These are phyloP conservation scores for Stephania cephalantha DNA, from an alignment of 164 flowering plant genomes.

Conservation along the genomic window DNA sequence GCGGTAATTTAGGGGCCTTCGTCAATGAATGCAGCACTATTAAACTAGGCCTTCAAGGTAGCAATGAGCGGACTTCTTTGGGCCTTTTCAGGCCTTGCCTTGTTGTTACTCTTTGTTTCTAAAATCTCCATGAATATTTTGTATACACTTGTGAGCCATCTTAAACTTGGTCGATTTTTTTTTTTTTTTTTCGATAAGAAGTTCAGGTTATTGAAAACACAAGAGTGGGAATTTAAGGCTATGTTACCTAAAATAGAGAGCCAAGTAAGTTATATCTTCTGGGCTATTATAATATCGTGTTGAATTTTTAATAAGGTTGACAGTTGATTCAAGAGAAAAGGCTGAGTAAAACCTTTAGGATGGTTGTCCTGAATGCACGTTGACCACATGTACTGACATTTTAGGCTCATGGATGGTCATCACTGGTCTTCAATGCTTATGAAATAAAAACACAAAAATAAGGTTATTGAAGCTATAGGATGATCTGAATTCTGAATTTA, in stretches of 20 bases:
- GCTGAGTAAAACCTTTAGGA: neutral
- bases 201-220: no score
- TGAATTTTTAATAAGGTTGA: neutral
- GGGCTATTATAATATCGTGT: neutral
- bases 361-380: neutral
- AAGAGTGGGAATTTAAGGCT: neutral
- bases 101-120: no score
- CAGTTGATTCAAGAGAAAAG: neutral
- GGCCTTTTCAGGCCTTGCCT: no score
- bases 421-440: neutral
- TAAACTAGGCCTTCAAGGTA: no score
- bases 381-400: slow-evolving; percentile 1
- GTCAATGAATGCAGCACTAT: no score
- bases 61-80: no score
- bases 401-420: slow-evolving; percentile 1
- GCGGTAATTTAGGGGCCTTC: no score
- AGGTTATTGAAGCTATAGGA: neutral
- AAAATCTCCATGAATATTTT: no score
- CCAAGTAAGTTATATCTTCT: neutral
- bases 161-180: no score
- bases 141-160: no score
- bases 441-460: neutral
- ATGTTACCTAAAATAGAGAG: neutral
- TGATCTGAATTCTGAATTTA: neutral
- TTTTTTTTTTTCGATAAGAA: no score